phyloP scores from a whole-genome alignment of 768 basidiomycete species.

The Sistotremastrum suecicum region DNA sequence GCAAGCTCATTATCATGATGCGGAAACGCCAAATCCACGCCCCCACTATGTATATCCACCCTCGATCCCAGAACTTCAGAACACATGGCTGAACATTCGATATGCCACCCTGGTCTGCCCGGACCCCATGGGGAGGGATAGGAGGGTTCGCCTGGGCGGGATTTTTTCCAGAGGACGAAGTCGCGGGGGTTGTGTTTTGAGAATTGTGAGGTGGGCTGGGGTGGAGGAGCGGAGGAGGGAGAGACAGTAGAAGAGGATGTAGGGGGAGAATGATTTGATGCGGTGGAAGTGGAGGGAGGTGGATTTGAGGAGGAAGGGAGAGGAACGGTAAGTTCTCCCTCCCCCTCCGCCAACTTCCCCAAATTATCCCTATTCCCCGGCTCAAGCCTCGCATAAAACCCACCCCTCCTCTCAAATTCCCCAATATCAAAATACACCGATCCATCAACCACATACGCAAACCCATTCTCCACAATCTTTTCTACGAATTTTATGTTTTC shows the following conservation, averaged over 20 bases:
- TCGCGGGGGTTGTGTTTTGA: constrained; percentile 24
- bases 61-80: constrained; percentile 76
- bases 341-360: constrained; percentile 80
- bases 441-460: constrained; percentile 61
- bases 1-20: constrained; percentile 99
- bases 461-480: constrained; percentile 75
- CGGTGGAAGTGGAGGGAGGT: no score
- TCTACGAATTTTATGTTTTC: constrained; percentile 88
- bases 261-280: not conserved
- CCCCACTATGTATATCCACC: constrained; percentile 98
- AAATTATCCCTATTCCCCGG: constrained; percentile 94
- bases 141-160: constrained; percentile 89
- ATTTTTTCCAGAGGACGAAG: constrained; percentile 97
- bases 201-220: no score
- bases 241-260: not conserved
- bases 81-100: constrained; percentile 98
- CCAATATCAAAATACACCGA: constrained; percentile 88
- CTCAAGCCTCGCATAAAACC: constrained; percentile 90
- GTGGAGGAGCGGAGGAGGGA: not conserved
- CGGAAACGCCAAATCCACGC: constrained; percentile 94
- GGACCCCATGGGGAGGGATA: constrained; percentile 96
- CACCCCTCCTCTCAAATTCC: constrained; percentile 61
- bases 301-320: no score
- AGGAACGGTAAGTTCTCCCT: constrained; percentile 37
- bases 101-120: constrained; percentile 98